Evolutionary conservation across 768 basidiomycete genomes (phyloP).

Genomic region (Suillus sp.): DNA sequence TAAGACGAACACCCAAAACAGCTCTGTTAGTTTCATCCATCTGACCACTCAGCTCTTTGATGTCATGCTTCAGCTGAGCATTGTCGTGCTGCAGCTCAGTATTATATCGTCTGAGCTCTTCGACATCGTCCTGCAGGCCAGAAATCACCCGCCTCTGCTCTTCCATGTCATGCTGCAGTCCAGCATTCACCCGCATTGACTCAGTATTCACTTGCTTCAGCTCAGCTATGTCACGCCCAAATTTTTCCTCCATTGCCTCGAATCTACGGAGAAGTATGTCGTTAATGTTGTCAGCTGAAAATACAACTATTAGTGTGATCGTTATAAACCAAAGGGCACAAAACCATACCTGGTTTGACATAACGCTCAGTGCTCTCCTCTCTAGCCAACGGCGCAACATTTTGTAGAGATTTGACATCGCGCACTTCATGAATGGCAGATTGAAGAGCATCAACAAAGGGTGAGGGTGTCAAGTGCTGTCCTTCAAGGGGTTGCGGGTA

Average conservation of each 20-base stretch:
- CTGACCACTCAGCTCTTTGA: neutral
- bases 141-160: no score
- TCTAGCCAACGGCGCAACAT: neutral
- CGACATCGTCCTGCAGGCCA: no score
- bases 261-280: neutral
- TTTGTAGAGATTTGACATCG: neutral
- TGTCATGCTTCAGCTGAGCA: neutral
- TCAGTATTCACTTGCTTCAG: neutral
- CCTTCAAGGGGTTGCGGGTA: neutral
- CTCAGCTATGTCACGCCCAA: neutral
- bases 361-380: neutral
- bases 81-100: neutral
- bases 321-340: neutral
- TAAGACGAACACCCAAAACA: neutral
- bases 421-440: neutral
- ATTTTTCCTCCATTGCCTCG: neutral
- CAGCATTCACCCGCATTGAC: neutral
- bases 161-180: no score
- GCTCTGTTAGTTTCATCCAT: neutral
- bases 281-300: neutral
- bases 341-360: neutral
- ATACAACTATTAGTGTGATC: neutral
- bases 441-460: neutral
- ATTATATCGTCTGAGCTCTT: no score
- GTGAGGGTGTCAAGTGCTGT: neutral